Conservation (phyloP, 108 stramenopile species). For the Craspedostauros australis region DNA sequence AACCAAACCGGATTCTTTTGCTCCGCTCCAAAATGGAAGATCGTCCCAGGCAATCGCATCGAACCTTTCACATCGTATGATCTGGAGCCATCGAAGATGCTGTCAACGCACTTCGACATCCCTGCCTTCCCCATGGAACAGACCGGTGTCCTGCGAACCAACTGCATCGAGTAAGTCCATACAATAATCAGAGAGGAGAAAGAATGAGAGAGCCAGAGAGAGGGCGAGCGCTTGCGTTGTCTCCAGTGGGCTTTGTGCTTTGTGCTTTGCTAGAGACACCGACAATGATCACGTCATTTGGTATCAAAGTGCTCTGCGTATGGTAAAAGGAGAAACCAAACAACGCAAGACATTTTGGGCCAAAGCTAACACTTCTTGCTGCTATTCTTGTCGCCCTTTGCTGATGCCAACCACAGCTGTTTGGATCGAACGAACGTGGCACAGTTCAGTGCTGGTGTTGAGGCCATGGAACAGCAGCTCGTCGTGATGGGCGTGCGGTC, state of each 20-base stretch:
- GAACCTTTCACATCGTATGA: slow-evolving; percentile 66
- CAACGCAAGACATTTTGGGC: too few species aligned
- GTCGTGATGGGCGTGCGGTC: slow-evolving; percentile 91
- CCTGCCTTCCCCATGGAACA: slow-evolving; percentile 92
- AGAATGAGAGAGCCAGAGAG: too few species aligned
- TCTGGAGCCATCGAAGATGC: slow-evolving; percentile 25
- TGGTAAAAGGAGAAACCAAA: too few species aligned
- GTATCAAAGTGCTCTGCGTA: too few species aligned
- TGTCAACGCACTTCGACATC: slow-evolving; percentile 60
- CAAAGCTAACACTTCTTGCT: too few species aligned
- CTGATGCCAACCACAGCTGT: slow-evolving; percentile 28
- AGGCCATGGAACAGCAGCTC: slow-evolving; percentile 88
- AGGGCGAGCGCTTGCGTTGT: too few species aligned
- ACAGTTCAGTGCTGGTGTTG: slow-evolving; percentile 92
- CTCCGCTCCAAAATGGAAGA: slow-evolving; percentile 80
- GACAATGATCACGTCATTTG: too few species aligned
- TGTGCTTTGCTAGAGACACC: too few species aligned
- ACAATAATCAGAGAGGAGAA: too few species aligned
- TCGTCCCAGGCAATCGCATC: slow-evolving; percentile 57
- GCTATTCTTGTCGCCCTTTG: not conserved
- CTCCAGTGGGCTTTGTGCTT: too few species aligned
- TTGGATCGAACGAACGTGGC: slow-evolving; percentile 98
- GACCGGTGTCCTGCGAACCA: slow-evolving; percentile 92
- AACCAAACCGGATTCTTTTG: slow-evolving; percentile 95
- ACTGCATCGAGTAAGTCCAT: slow-evolving; percentile 98